Percentiles rank a stretch among this genome's conserved stretches.
Conservation (phyloP, 306 rosid genomes). For the Dryas alaskensis region DNA sequence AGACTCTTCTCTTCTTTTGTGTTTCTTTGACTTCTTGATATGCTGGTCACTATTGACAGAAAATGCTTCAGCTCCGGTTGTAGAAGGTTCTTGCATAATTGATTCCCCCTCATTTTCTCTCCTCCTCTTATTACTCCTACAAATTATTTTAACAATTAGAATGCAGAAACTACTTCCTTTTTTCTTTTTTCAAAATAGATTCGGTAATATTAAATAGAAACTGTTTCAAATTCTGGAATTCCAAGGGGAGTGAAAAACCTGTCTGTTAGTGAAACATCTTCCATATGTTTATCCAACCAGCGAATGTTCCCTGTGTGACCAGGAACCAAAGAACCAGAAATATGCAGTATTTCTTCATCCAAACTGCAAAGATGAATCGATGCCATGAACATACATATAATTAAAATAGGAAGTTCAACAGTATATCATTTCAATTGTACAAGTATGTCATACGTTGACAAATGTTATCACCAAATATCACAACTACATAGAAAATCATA, state of each 20-base stretch:
- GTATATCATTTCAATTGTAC: not conserved
- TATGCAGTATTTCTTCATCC: constrained; percentile 67
- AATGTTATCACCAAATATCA: not conserved
- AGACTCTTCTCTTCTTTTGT: constrained; percentile 6
- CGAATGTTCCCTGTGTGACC: constrained; percentile 65
- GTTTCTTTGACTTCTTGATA: constrained; percentile 18
- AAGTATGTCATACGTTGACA: not conserved
- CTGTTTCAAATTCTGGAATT: not conserved
- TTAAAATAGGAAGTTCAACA: not conserved
- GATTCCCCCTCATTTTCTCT: constrained; percentile 43
- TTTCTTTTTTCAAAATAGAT: not conserved
- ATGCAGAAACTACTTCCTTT: not conserved
- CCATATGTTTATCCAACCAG: constrained; percentile 59
- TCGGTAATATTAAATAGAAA: not conserved
- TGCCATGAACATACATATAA: not conserved
- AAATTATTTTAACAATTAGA: constrained; percentile 3
- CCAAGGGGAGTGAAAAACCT: constrained; percentile 38
- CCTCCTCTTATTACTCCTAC: constrained; percentile 46
- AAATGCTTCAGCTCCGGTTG: not conserved
- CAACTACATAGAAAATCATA: not conserved
- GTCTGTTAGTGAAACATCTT: constrained; percentile 36
- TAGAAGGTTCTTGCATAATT: constrained; percentile 8
- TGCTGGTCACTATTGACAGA: not conserved
- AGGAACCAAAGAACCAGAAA: constrained; percentile 66
- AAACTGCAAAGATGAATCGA: constrained; percentile 55